A percentile compares a stretch with the other conserved stretches of the same genome.
Conservation (phyloP, 352 stramenopile species). For the Elongisporangium undulatum region DNA sequence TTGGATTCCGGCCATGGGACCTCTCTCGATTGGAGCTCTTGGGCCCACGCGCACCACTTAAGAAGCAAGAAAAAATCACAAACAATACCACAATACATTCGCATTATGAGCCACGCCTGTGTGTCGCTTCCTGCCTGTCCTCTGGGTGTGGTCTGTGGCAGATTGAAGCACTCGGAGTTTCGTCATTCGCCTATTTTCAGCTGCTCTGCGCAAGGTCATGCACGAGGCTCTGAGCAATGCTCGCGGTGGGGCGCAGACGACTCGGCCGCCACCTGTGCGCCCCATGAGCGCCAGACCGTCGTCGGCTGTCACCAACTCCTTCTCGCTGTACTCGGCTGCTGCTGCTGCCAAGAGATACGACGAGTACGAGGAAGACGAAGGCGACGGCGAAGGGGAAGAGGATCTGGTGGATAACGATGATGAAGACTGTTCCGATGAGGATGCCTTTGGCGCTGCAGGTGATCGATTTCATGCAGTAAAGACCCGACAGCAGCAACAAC, state of each 20-base stretch:
- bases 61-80: slow-evolving; percentile 2
- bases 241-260: background rate
- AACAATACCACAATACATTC: slow-evolving; percentile 1
- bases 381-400: slow-evolving; percentile 13
- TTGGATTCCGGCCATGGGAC: background rate
- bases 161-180: background rate
- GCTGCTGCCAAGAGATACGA: slow-evolving; percentile 1
- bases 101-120: background rate
- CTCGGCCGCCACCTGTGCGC: slow-evolving; percentile 15
- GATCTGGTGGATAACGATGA: background rate
- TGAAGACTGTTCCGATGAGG: slow-evolving; percentile 1
- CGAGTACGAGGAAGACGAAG: slow-evolving; percentile 33
- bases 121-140: background rate
- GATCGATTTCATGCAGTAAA: slow-evolving; percentile 15
- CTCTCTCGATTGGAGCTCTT: background rate
- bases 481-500: slow-evolving; percentile 8
- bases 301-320: slow-evolving; percentile 5
- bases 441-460: slow-evolving; percentile 34
- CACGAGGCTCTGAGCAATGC: background rate
- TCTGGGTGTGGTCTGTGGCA: too few species aligned
- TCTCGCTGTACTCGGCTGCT: slow-evolving; percentile 2
- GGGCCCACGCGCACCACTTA: background rate
- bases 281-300: slow-evolving; percentile 51
- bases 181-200: background rate
- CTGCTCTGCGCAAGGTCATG: background rate